phyloP scores from a whole-genome alignment of 441 rosid genomes.

The Kokia cookei region DNA sequence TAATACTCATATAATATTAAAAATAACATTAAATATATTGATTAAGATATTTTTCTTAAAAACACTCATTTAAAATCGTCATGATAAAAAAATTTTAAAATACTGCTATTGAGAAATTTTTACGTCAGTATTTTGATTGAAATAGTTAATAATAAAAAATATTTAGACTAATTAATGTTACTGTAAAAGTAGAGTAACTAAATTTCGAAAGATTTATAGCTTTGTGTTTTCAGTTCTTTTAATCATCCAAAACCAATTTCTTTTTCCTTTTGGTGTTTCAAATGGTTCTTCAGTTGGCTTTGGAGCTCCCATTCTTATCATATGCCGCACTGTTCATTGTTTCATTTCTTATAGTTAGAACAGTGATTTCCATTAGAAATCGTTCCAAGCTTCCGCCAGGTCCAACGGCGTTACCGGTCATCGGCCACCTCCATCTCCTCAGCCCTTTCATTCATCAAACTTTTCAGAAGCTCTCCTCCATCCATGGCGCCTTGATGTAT shows the following conservation, averaged over 20 bases:
- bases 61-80: no score
- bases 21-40: no score
- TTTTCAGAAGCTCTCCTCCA: neutral
- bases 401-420: neutral
- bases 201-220: no score
- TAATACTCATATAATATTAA: no score
- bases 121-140: no score
- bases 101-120: no score
- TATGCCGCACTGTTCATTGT: neutral
- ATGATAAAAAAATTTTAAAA: no score
- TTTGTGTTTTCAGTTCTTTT: neutral
- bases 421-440: neutral
- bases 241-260: neutral
- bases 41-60: no score
- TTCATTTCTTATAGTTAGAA: neutral
- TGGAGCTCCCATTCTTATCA: neutral
- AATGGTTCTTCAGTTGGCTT: neutral
- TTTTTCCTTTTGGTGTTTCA: neutral
- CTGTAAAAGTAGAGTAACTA: no score
- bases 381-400: neutral
- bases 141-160: no score
- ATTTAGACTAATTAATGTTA: no score
- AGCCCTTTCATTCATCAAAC: neutral
- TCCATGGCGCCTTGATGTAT: neutral
- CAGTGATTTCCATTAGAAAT: neutral